phyloP scores from a whole-genome alignment of 2,329 filamentous ascomycete species.

The Botrytis hyacinthi region DNA sequence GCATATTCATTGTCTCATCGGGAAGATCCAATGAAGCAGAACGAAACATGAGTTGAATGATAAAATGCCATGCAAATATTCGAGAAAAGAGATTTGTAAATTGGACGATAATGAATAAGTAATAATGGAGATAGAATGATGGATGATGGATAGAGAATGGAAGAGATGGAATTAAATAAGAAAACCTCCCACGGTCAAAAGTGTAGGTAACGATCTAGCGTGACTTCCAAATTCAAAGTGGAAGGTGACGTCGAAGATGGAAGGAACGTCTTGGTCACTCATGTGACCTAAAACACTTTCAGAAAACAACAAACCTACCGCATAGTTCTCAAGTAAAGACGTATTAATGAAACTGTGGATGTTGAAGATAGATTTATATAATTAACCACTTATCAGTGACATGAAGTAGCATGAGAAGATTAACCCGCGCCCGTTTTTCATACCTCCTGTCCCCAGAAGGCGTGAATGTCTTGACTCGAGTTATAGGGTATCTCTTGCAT shows the following conservation, averaged over 20 bases:
- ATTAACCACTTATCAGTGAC: not conserved
- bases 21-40: not conserved
- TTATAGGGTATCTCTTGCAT: not conserved
- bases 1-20: not conserved
- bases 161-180: not conserved
- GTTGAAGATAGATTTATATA: not conserved
- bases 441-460: not conserved
- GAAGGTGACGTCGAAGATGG: not conserved
- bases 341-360: not conserved
- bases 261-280: not conserved
- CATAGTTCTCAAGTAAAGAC: not conserved
- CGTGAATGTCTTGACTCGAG: not conserved
- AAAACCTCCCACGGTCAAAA: not conserved
- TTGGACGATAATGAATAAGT: not conserved
- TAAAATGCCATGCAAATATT: not conserved
- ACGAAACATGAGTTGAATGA: not conserved
- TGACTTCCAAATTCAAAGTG: not conserved
- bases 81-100: not conserved
- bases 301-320: not conserved
- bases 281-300: not conserved
- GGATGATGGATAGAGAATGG: not conserved
- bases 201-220: not conserved
- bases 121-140: not conserved
- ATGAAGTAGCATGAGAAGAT: not conserved
- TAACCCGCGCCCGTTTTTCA: too few species aligned